Percentiles rank a stretch among this genome's conserved stretches.
phyloP scores from a whole-genome alignment of 192 early-diverging fungal genomes.

The Entomortierella lignicola region DNA sequence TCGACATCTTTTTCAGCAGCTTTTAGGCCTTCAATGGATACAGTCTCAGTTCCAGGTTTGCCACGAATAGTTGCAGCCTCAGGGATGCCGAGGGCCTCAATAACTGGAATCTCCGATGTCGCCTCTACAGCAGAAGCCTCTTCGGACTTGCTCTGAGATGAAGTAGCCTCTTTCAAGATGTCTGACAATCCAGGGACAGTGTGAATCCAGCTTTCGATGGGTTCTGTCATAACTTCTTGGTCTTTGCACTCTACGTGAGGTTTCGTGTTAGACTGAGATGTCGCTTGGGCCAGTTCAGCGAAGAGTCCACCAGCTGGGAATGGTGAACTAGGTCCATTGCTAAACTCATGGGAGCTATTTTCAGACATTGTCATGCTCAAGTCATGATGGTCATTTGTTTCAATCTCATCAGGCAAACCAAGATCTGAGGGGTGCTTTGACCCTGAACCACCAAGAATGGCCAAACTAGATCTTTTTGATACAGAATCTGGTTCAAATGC shows the following conservation, averaged over 20 bases:
- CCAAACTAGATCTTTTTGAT: constrained; percentile 16
- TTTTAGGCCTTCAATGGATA: constrained; percentile 6
- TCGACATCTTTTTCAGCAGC: background rate
- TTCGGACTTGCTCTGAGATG: background rate
- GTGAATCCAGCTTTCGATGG: constrained; percentile 52
- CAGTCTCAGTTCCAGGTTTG: constrained; percentile 46
- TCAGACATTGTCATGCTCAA: constrained; percentile 35
- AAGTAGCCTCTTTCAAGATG: background rate
- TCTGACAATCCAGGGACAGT: constrained; percentile 20
- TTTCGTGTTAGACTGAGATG: constrained; percentile 18
- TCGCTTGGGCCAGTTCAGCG: constrained; percentile 35
- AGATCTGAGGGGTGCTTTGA: constrained; percentile 9
- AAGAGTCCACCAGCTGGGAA: constrained; percentile 40
- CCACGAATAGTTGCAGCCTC: constrained; percentile 7
- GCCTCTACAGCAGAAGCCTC: background rate
- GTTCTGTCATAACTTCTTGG: constrained; percentile 40
- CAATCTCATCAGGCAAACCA: constrained; percentile 20
- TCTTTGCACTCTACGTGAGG: constrained; percentile 30
- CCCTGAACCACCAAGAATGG: constrained; percentile 1
- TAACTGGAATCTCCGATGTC: background rate
- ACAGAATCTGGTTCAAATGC: constrained; percentile 14
- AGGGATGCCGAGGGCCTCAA: background rate
- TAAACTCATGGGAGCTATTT: constrained; percentile 20
- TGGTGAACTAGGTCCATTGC: constrained; percentile 36
- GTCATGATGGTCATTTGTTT: constrained; percentile 25